Evolutionary conservation across 176 grass and related monocot genomes (phyloP).

Genomic region (Triticum urartu): DNA sequence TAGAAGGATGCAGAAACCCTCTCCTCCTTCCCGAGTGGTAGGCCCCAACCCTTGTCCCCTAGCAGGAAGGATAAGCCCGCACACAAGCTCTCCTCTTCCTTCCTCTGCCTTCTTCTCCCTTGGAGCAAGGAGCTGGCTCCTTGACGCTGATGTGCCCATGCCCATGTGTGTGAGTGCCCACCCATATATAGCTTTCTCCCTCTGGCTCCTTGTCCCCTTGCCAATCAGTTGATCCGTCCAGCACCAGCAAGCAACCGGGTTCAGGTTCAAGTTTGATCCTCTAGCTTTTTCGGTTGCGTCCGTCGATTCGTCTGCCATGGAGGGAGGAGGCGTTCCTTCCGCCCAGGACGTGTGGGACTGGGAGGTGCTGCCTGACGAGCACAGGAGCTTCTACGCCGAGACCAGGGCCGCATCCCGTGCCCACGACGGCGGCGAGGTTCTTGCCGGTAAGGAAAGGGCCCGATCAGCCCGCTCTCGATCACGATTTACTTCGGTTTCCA

Average conservation of each 20-base stretch:
- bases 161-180: slow-evolving; percentile 11
- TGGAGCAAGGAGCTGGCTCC: slow-evolving; percentile 28
- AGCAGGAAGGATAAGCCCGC: slow-evolving; percentile 44
- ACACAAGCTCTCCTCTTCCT: slow-evolving; percentile 42
- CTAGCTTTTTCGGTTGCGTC: too few relatives aligned
- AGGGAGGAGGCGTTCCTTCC: background rate
- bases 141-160: slow-evolving; percentile 21
- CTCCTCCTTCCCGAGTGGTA: slow-evolving; percentile 14
- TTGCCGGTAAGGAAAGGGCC: slow-evolving; percentile 34
- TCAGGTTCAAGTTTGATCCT: slow-evolving; percentile 22
- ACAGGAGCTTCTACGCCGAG: slow-evolving; percentile 26
- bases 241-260: slow-evolving; percentile 3
- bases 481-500: slow-evolving; percentile 12
- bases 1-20: slow-evolving; percentile 1
- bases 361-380: slow-evolving; percentile 70
- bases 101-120: background rate
- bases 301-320: slow-evolving; percentile 23
- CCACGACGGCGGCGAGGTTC: slow-evolving; percentile 1
- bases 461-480: background rate
- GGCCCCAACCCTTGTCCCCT: slow-evolving; percentile 32
- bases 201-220: slow-evolving; percentile 14
- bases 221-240: slow-evolving; percentile 22
- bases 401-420: background rate
- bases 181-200: slow-evolving; percentile 29
- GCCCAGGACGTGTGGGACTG: slow-evolving; percentile 79